These are phyloP conservation scores for Leptodontidium sp. DNA, from an alignment of 2,329 filamentous ascomycete genomes.

Conservation along the genomic window DNA sequence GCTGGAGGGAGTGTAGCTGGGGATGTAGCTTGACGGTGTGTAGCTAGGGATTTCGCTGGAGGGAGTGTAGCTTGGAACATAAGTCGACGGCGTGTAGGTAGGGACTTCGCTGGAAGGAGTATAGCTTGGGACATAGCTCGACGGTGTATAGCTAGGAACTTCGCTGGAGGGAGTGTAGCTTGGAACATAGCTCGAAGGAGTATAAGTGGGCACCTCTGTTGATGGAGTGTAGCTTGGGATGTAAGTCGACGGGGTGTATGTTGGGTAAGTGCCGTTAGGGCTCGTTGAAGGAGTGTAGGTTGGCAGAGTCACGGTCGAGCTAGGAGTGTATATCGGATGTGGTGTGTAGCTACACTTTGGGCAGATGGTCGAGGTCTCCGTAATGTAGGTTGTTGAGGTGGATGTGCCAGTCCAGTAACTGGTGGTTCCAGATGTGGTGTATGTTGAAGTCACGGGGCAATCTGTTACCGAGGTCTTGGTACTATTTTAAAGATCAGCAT, in stretches of 20 bases:
- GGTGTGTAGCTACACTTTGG: background rate
- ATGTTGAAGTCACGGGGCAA: constrained; percentile 1
- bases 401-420: constrained; percentile 3
- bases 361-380: background rate
- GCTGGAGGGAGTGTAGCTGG: background rate
- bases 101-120: background rate
- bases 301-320: background rate
- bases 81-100: background rate
- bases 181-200: background rate
- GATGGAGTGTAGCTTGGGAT: background rate
- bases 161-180: background rate
- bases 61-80: background rate
- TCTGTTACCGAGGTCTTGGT: constrained; percentile 2
- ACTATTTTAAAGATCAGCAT: background rate
- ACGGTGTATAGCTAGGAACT: background rate
- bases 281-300: background rate
- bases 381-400: constrained; percentile 1
- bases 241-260: background rate
- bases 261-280: background rate
- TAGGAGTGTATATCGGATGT: background rate
- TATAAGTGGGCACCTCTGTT: background rate
- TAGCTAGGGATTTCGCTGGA: background rate
- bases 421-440: background rate
- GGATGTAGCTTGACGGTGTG: background rate
- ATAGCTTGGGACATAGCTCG: background rate